These are phyloP conservation scores for Lecanoromycetidae sp. DNA, from an alignment of 2,329 filamentous ascomycete genomes.

Conservation along the genomic window DNA sequence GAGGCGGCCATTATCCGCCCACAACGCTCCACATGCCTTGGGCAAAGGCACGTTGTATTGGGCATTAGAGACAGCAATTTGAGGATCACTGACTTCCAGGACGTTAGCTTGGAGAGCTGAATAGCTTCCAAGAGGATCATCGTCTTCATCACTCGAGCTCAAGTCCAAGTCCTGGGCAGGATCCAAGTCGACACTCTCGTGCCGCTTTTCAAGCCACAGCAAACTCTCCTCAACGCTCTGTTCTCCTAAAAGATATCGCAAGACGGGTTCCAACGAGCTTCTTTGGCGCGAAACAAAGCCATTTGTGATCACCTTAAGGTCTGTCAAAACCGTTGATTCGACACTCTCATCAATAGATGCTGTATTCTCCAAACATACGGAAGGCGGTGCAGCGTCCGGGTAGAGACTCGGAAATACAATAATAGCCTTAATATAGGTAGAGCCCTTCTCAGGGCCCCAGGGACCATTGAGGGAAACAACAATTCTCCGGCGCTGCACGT, in stretches of 20 bases:
- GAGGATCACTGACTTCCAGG: constrained; percentile 36
- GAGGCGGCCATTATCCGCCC: constrained; percentile 45
- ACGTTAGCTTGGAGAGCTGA: constrained; percentile 32
- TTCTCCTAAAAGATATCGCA: constrained; percentile 50
- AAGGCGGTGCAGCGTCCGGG: constrained; percentile 28
- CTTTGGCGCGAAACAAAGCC: constrained; percentile 41
- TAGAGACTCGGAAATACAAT: constrained; percentile 48
- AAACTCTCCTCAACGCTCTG: constrained; percentile 46
- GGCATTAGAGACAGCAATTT: constrained; percentile 43
- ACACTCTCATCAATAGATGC: constrained; percentile 42
- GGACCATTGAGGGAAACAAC: constrained; percentile 45
- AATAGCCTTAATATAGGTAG: constrained; percentile 44
- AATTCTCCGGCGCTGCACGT: constrained; percentile 8
- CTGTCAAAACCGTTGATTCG: constrained; percentile 36
- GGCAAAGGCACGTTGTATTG: constrained; percentile 53
- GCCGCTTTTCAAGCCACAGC: constrained; percentile 44
- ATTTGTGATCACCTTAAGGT: constrained; percentile 44
- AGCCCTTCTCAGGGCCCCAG: constrained; percentile 42
- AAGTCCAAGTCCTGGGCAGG: constrained; percentile 46
- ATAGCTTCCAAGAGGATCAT: constrained; percentile 33
- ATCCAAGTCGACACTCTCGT: constrained; percentile 38
- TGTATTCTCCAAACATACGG: constrained; percentile 46
- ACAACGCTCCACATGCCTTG: constrained; percentile 46
- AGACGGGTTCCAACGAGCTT: constrained; percentile 49
- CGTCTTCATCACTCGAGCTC: constrained; percentile 75